Percentiles rank a stretch among this genome's conserved stretches.
Conservation (phyloP, 352 stramenopile species). For the Globisporangium yorkense region DNA sequence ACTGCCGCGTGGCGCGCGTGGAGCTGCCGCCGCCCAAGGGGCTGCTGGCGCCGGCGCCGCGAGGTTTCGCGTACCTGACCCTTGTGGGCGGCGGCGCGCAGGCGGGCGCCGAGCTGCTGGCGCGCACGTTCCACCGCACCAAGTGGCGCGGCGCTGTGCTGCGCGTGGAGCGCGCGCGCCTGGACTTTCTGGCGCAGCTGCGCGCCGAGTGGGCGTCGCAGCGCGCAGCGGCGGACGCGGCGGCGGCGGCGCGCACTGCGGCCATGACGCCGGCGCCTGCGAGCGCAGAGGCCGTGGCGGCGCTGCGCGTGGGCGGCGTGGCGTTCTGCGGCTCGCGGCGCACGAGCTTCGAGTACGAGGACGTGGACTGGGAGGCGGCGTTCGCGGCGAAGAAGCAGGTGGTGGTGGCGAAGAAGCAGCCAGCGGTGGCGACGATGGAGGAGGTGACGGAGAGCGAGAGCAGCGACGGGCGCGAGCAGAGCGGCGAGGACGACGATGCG, state of each 20-base stretch:
- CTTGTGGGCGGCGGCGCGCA: constrained; percentile 26
- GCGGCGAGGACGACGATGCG: constrained; percentile 12
- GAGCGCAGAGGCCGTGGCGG: constrained; percentile 1
- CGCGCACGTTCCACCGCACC: constrained; percentile 62
- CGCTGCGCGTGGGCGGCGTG: constrained; percentile 18
- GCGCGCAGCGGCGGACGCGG: constrained; percentile 21
- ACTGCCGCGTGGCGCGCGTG: constrained; percentile 32
- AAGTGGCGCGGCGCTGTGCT: constrained; percentile 68
- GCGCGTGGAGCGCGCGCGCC: constrained; percentile 47
- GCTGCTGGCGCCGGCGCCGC: constrained; percentile 12
- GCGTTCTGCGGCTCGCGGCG: constrained; percentile 20
- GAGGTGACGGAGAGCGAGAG: constrained; percentile 1
- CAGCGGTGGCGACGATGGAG: neutral
- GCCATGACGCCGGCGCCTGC: constrained; percentile 4
- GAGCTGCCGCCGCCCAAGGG: constrained; percentile 31
- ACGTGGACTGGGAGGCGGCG: constrained; percentile 4
- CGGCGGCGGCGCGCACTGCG: constrained; percentile 11
- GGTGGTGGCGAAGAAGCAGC: neutral
- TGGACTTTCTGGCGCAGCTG: constrained; percentile 40
- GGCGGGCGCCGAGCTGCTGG: constrained; percentile 30
- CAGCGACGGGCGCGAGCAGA: constrained; percentile 2
- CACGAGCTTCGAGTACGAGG: constrained; percentile 21
- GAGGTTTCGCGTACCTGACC: constrained; percentile 61
- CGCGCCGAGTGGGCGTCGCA: constrained; percentile 30
- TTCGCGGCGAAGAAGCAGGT: neutral